phyloP scores from a whole-genome alignment of 139 green algal genomes.

The Zygnema circumcarinatum region DNA sequence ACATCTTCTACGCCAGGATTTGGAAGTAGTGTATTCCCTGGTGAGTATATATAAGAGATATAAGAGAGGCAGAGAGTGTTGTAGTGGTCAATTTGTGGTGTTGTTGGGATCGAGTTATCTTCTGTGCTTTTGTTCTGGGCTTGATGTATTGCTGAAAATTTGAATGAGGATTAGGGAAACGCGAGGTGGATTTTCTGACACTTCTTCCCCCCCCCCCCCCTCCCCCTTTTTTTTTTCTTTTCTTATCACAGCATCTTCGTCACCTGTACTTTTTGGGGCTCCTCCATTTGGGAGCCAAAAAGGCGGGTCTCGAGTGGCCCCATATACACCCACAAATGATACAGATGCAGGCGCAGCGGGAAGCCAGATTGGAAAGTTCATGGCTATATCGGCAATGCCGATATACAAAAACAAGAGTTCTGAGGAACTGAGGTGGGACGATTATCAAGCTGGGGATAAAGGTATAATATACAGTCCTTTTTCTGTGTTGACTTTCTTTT shows the following conservation, averaged over 20 bases:
- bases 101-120: neutral
- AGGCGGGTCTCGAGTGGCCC: constrained; percentile 17
- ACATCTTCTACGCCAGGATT: neutral
- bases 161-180: neutral
- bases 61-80: constrained; percentile 1
- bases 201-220: too few relatives aligned
- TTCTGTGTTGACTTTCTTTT: neutral
- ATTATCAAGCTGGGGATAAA: constrained; percentile 79
- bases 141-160: constrained; percentile 8
- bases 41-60: too few relatives aligned
- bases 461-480: constrained; percentile 34
- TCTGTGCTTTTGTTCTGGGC: neutral
- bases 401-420: constrained; percentile 76
- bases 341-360: constrained; percentile 34
- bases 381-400: constrained; percentile 84
- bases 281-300: constrained; percentile 15
- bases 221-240: too few relatives aligned
- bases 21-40: too few relatives aligned
- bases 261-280: constrained; percentile 41
- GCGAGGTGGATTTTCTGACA: too few relatives aligned
- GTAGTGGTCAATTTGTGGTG: neutral
- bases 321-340: constrained; percentile 29
- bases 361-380: constrained; percentile 64
- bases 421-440: constrained; percentile 91
- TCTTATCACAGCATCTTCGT: constrained; percentile 24